Evolutionary conservation across 129 eudicot genomes (phyloP).

Genomic region (Artemisia tridentata): DNA sequence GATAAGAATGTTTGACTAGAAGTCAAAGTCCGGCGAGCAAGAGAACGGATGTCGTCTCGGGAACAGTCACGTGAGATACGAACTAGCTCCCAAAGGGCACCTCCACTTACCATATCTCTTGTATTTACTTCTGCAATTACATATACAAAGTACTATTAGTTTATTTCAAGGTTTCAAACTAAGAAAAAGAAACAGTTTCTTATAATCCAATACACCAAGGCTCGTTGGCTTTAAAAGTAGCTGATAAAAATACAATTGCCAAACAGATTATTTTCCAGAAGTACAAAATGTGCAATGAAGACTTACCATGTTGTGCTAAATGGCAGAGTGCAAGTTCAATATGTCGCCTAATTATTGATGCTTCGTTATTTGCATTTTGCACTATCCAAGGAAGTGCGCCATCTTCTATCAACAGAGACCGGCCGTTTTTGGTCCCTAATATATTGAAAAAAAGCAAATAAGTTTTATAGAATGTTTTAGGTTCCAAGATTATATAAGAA

Average conservation of each 20-base stretch:
- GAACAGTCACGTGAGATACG: constrained; percentile 92
- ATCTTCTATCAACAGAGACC: constrained; percentile 71
- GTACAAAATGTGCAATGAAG: neutral
- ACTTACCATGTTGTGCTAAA: constrained; percentile 77
- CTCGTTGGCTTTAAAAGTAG: neutral
- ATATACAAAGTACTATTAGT: neutral
- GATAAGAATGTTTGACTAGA: constrained; percentile 68
- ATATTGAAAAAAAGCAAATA: constrained; percentile 6
- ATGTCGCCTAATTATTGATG: constrained; percentile 71
- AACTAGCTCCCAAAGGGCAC: constrained; percentile 88
- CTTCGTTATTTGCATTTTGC: constrained; percentile 82
- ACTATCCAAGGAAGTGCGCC: constrained; percentile 91
- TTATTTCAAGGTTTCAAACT: neutral
- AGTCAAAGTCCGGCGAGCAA: constrained; percentile 73
- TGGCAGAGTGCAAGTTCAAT: constrained; percentile 87
- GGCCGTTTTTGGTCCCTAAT: constrained; percentile 55
- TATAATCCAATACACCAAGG: neutral
- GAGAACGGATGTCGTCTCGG: constrained; percentile 72
- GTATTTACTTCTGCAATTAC: constrained; percentile 61
- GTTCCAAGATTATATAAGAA: neutral
- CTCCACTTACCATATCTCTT: constrained; percentile 74
- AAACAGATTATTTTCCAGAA: no score
- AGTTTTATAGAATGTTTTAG: neutral
- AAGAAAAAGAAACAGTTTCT: neutral
- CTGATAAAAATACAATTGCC: neutral